Evolutionary conservation across 257 asterid species (phyloP).

Genomic region (Parsonsia alboflavescens): DNA sequence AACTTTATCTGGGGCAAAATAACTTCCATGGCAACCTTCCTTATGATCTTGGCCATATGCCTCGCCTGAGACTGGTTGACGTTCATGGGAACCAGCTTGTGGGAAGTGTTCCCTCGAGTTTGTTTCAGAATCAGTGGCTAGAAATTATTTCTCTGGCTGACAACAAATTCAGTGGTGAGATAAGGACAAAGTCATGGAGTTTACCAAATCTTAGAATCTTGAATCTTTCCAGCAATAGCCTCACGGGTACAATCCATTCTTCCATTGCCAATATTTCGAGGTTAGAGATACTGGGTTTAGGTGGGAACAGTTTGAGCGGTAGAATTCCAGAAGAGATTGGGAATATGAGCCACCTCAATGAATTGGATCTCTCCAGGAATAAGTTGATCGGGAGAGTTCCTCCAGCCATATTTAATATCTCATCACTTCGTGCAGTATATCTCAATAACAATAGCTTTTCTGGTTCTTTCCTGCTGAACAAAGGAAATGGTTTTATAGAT

Average conservation of each 20-base stretch:
- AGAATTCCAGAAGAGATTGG: slow-evolving; percentile 14
- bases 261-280: slow-evolving; percentile 14
- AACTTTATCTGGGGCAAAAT: slow-evolving; percentile 23
- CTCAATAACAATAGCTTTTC: slow-evolving; percentile 28
- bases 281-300: slow-evolving; percentile 16
- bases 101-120: slow-evolving; percentile 12
- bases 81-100: slow-evolving; percentile 13
- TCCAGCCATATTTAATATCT: slow-evolving; percentile 26
- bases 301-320: slow-evolving; percentile 10
- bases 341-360: slow-evolving; percentile 13
- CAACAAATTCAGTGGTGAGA: slow-evolving; percentile 18
- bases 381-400: slow-evolving; percentile 27
- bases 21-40: slow-evolving; percentile 15
- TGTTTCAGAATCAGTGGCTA: slow-evolving; percentile 15
- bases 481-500: background rate
- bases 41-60: slow-evolving; percentile 8
- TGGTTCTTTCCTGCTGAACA: slow-evolving; percentile 21
- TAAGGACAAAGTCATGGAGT: slow-evolving; percentile 6
- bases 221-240: slow-evolving; percentile 11
- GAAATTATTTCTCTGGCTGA: slow-evolving; percentile 16
- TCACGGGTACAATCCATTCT: slow-evolving; percentile 7
- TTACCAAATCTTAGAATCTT: slow-evolving; percentile 17
- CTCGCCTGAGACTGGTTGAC: slow-evolving; percentile 6
- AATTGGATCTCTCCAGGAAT: slow-evolving; percentile 23
- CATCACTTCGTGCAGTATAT: slow-evolving; percentile 19